phyloP scores from a whole-genome alignment of 2,329 filamentous ascomycete species.

The Neopestalotiopsis sp. region DNA sequence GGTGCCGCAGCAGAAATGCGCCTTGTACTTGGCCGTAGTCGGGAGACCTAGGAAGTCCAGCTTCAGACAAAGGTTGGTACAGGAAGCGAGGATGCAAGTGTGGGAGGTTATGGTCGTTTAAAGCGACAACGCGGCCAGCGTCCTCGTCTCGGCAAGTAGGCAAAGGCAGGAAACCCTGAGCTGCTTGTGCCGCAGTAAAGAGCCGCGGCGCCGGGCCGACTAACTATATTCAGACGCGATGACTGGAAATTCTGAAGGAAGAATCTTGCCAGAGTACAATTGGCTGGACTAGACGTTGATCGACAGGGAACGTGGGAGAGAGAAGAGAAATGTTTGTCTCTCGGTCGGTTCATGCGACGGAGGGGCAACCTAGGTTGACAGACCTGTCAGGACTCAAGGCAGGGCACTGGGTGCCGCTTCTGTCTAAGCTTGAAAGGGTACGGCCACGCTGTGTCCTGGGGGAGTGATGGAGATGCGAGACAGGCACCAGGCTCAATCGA shows the following conservation, averaged over 20 bases:
- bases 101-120: conserved; percentile 15
- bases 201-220: conserved; percentile 16
- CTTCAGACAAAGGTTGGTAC: conserved; percentile 14
- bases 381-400: background rate
- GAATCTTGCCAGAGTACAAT: conserved; percentile 12
- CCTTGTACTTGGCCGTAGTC: conserved; percentile 13
- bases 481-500: background rate
- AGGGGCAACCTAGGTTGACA: conserved; percentile 17
- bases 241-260: conserved; percentile 1
- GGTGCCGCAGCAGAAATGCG: conserved; percentile 11
- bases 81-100: background rate
- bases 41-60: conserved; percentile 9
- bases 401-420: background rate
- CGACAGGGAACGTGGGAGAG: conserved; percentile 5
- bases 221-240: conserved; percentile 5
- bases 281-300: conserved; percentile 11
- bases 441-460: background rate
- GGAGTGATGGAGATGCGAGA: conserved; percentile 1
- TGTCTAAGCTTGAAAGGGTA: conserved; percentile 1
- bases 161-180: conserved; percentile 1
- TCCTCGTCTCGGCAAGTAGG: conserved; percentile 7
- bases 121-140: conserved; percentile 12
- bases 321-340: background rate
- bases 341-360: conserved; percentile 11
- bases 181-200: conserved; percentile 21